Conservation (phyloP, 306 rosid genomes). For the Hippophae gyantsensis region DNA sequence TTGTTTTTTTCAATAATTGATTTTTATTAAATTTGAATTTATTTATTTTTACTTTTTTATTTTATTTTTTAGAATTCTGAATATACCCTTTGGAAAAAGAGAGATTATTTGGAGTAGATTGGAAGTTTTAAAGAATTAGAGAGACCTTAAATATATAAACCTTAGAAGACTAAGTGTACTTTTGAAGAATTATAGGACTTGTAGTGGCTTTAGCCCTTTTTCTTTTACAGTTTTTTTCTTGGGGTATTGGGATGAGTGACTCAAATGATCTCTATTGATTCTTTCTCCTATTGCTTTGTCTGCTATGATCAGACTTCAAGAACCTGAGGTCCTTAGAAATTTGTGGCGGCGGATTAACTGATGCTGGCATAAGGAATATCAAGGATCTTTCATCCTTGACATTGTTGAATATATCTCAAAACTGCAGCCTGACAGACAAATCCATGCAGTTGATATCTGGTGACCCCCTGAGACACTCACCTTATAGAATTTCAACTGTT, state of each 20-base stretch:
- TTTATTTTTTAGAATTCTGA: too few relatives aligned
- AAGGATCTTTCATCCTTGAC: conserved; percentile 69
- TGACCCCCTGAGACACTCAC: conserved; percentile 14
- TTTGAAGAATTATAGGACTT: too few relatives aligned
- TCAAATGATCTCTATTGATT: not conserved
- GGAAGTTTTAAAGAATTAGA: not conserved
- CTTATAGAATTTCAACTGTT: not conserved
- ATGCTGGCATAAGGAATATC: conserved; percentile 78
- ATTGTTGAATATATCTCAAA: conserved; percentile 82
- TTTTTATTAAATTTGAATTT: too few relatives aligned
- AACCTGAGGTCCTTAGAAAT: conserved; percentile 83
- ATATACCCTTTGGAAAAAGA: too few relatives aligned
- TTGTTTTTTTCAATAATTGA: too few relatives aligned
- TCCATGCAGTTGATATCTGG: conserved; percentile 79
- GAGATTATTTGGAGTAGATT: too few relatives aligned
- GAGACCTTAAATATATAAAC: too few relatives aligned
- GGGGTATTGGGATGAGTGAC: too few relatives aligned
- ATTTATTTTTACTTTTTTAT: too few relatives aligned
- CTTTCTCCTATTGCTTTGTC: not conserved
- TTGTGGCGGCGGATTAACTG: conserved; percentile 91
- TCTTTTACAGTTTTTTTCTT: too few relatives aligned
- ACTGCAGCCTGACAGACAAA: conserved; percentile 76
- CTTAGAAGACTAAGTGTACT: too few relatives aligned
- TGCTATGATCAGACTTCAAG: conserved; percentile 56
- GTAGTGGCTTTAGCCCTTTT: too few relatives aligned